These are phyloP conservation scores for Dissophora ornata DNA, from an alignment of 192 early-diverging fungal genomes.

Conservation along the genomic window DNA sequence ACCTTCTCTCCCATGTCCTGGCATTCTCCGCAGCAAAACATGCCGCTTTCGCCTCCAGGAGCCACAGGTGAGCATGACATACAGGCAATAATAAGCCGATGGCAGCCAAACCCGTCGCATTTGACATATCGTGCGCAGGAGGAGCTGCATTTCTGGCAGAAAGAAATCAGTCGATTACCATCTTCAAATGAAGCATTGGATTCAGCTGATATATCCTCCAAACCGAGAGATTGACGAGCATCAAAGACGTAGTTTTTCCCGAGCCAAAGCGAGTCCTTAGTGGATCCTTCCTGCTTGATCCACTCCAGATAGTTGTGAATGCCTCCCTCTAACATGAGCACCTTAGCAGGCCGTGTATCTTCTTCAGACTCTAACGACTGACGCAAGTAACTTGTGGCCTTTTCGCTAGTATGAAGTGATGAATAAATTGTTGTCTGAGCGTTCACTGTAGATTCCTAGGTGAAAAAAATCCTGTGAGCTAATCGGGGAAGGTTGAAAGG, in stretches of 20 bases:
- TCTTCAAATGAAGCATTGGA: neutral
- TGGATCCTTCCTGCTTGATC: slow-evolving; percentile 55
- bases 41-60: slow-evolving; percentile 8
- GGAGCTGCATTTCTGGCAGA: slow-evolving; percentile 52
- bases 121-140: slow-evolving; percentile 62
- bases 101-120: slow-evolving; percentile 62
- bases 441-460: too few species aligned
- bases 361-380: slow-evolving; percentile 43
- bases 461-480: too few species aligned
- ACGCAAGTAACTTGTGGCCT: slow-evolving; percentile 67
- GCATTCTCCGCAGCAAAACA: slow-evolving; percentile 60
- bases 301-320: slow-evolving; percentile 81
- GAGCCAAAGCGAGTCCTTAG: slow-evolving; percentile 62
- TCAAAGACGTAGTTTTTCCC: slow-evolving; percentile 82
- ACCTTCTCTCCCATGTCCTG: slow-evolving; percentile 34
- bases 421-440: too few species aligned
- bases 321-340: slow-evolving; percentile 75
- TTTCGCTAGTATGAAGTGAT: slow-evolving; percentile 56
- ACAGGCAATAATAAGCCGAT: slow-evolving; percentile 64
- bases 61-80: slow-evolving; percentile 26
- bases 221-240: slow-evolving; percentile 67
- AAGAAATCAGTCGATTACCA: slow-evolving; percentile 32
- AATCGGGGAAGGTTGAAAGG: too few species aligned
- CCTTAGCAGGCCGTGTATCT: slow-evolving; percentile 41
- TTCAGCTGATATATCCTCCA: slow-evolving; percentile 3